A percentile compares a stretch with the other conserved stretches of the same genome.
phyloP scores from a whole-genome alignment of 768 basidiomycete genomes.

The Symmetrospora coprosmae region DNA sequence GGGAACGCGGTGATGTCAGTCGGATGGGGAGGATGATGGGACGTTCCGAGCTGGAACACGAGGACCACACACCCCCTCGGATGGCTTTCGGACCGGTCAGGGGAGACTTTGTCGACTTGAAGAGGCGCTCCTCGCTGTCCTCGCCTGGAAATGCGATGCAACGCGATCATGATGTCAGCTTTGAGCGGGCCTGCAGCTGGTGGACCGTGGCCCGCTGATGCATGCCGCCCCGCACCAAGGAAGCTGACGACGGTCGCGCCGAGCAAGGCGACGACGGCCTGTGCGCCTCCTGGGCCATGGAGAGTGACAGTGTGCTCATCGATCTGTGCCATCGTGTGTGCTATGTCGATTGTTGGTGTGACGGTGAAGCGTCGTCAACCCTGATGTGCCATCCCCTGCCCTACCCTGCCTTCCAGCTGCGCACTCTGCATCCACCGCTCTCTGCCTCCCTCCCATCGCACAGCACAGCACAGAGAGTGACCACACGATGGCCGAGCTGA shows the following conservation, averaged over 20 bases:
- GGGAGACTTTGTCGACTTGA: slow-evolving; percentile 22
- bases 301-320: slow-evolving; percentile 11
- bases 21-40: too few species aligned
- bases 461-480: not conserved
- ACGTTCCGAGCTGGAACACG: too few species aligned
- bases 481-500: slow-evolving; percentile 2
- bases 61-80: slow-evolving; percentile 31
- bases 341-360: not conserved
- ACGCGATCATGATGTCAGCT: too few species aligned
- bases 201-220: not conserved
- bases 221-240: not conserved
- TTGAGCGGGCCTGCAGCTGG: not conserved
- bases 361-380: too few species aligned
- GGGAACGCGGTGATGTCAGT: too few species aligned
- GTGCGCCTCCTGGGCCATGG: slow-evolving; percentile 6
- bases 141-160: too few species aligned
- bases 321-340: not conserved
- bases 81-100: slow-evolving; percentile 25
- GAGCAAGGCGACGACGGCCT: not conserved
- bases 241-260: slow-evolving; percentile 10
- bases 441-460: not conserved
- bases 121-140: slow-evolving; percentile 27
- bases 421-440: too few species aligned
- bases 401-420: too few species aligned
- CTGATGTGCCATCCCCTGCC: too few species aligned